Conservation (phyloP, 495 filamentous ascomycete species). For the Xylaria cubensis region DNA sequence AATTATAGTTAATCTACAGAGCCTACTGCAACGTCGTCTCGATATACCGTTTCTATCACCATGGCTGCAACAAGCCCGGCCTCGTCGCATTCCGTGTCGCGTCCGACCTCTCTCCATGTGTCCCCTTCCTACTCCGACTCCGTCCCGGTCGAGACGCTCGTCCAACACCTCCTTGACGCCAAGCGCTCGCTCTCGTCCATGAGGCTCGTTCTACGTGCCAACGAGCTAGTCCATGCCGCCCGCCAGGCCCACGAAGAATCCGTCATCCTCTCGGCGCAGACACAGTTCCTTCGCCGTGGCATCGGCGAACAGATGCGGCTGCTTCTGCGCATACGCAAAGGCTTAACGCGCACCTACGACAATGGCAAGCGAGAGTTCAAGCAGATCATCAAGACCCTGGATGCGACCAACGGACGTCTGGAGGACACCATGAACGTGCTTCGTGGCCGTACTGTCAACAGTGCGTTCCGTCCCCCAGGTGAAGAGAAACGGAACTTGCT, state of each 20-base stretch:
- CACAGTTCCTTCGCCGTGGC: slow-evolving; percentile 73
- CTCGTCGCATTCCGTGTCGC: slow-evolving; percentile 37
- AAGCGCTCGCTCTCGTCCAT: slow-evolving; percentile 92
- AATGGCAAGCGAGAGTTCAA: slow-evolving; percentile 57
- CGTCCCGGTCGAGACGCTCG: slow-evolving; percentile 72
- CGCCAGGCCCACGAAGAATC: slow-evolving; percentile 80
- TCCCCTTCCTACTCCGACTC: slow-evolving; percentile 28
- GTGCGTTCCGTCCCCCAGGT: slow-evolving; percentile 70
- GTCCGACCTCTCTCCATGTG: slow-evolving; percentile 33
- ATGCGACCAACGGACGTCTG: slow-evolving; percentile 74
- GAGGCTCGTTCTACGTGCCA: slow-evolving; percentile 81
- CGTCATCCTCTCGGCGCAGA: slow-evolving; percentile 77
- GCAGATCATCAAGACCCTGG: slow-evolving; percentile 70
- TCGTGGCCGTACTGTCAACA: slow-evolving; percentile 73
- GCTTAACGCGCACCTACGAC: slow-evolving; percentile 60
- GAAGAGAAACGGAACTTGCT: slow-evolving; percentile 75
- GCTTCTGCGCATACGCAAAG: slow-evolving; percentile 68
- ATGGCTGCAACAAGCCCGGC: slow-evolving; percentile 37
- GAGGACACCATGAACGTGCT: slow-evolving; percentile 73
- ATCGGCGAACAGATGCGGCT: slow-evolving; percentile 76
- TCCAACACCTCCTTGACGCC: slow-evolving; percentile 82
- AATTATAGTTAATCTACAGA: slow-evolving; percentile 24
- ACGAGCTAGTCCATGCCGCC: slow-evolving; percentile 81
- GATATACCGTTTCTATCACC: slow-evolving; percentile 23
- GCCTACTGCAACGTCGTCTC: not conserved